Evolutionary conservation across 2,329 filamentous ascomycete species (phyloP).

Genomic region (Alternaria atra): DNA sequence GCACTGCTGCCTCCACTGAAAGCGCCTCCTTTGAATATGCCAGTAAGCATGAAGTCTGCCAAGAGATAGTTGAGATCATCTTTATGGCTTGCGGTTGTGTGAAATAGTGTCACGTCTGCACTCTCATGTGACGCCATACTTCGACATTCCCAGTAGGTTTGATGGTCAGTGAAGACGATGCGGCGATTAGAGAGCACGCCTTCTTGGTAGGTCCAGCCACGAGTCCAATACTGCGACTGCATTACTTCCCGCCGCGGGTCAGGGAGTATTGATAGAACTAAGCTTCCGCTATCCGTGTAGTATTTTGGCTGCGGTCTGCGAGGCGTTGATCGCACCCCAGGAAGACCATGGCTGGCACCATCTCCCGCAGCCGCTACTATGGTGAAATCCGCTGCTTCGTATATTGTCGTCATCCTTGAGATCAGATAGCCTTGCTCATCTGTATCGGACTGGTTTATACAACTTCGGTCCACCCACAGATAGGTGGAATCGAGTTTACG

Average conservation of each 20-base stretch:
- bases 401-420: conserved; percentile 22
- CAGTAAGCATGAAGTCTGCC: conserved; percentile 19
- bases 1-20: conserved; percentile 14
- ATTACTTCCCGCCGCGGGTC: conserved; percentile 12
- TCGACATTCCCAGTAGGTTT: conserved; percentile 20
- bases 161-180: conserved; percentile 21
- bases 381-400: conserved; percentile 17
- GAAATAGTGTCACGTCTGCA: conserved; percentile 4
- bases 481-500: conserved; percentile 7
- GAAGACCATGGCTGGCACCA: conserved; percentile 16
- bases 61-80: not conserved
- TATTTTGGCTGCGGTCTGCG: conserved; percentile 18
- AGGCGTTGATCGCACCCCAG: conserved; percentile 8
- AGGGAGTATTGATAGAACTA: conserved; percentile 16
- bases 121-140: conserved; percentile 16
- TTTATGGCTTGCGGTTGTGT: not conserved
- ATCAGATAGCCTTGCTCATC: conserved; percentile 13
- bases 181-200: conserved; percentile 16
- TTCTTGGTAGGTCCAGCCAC: conserved; percentile 27
- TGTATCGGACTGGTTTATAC: conserved; percentile 15
- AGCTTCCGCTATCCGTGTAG: conserved; percentile 11
- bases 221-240: conserved; percentile 9
- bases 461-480: conserved; percentile 20
- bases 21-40: conserved; percentile 20
- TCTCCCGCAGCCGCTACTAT: conserved; percentile 20